These are phyloP conservation scores for Pulveroboletus sp. DNA, from an alignment of 768 basidiomycete genomes.

Conservation along the genomic window DNA sequence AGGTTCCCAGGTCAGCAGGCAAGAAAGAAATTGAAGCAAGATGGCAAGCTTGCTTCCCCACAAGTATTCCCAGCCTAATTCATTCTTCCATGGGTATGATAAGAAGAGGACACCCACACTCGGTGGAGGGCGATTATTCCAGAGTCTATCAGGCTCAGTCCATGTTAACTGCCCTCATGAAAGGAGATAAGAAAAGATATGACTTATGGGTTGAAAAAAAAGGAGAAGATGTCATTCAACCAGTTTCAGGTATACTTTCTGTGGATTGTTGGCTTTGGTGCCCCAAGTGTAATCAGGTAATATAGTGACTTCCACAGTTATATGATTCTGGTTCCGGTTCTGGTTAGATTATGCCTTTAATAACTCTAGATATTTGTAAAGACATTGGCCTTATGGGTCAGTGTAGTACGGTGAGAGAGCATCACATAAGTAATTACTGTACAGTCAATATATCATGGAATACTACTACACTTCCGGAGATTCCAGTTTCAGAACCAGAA, in stretches of 20 bases:
- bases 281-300: background rate
- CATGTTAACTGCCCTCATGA: slow-evolving; percentile 1
- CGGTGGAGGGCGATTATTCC: background rate
- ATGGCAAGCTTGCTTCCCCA: background rate
- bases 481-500: too few relatives aligned
- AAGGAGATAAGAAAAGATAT: background rate
- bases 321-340: too few relatives aligned
- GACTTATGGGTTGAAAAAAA: background rate
- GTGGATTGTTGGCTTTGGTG: background rate
- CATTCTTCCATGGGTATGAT: background rate
- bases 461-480: too few relatives aligned
- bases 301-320: too few relatives aligned
- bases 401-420: too few relatives aligned
- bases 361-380: too few relatives aligned
- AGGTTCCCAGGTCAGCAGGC: background rate
- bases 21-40: background rate
- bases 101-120: background rate
- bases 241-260: too few relatives aligned
- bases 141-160: slow-evolving; percentile 8
- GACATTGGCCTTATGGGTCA: too few relatives aligned
- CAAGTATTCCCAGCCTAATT: background rate
- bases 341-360: too few relatives aligned
- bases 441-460: too few relatives aligned
- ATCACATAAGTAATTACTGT: too few relatives aligned
- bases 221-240: background rate